Base-by-base conservation (phyloP, 768 basidiomycete species). In the Psilocybe azurescens region DNA sequence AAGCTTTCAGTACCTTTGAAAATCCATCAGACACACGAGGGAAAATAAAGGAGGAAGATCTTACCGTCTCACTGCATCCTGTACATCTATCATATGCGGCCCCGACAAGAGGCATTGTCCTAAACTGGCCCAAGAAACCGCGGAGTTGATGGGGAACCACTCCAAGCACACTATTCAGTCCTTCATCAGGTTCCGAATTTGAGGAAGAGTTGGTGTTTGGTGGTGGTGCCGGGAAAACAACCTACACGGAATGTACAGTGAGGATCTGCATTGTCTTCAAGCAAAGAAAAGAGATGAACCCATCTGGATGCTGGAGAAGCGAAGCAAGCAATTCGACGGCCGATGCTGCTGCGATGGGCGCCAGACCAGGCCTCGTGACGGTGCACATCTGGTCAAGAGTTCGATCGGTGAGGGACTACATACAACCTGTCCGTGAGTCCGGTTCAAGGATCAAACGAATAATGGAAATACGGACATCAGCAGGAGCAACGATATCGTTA, bases 321-420 rank as follows among this genome's bases (percentile, higher is more conserved):
- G 94, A 93, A 1, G 93, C 89, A 24, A 99, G 84, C 8, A 99
- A 81, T 73, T 99, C 97, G 1, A 98, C 97, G 0, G 95, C 95
- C 0, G 91, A 92, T 0, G 96, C 90, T 1, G 92, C 87, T 0
- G 97, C 97, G 55, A 98, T 94, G 0, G 94, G 87, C 0, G 97
- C 97, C 1, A 99, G 82, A 0, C 97, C 97, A 0, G 97, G 97
- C 20, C 97, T 81, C 0, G 97, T 98, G 32, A 99, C 97, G 0
- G 97, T 99, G 72, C 97, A 99, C 97, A 98, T 98, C 73, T 99
- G 97, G 73, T 99, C 97, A 13, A 99, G 84, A 3, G 96, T 97
- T 46, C 95, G 85, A 72, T 99, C 97, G 0, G 92, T 91, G 84
- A 83, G 73, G 9, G 79, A 81, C 80, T 80, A 56, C 4, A 54